Evolutionary conservation across 371 early-diverging fungal species (phyloP).

Genomic region (Mucor saturninus): DNA sequence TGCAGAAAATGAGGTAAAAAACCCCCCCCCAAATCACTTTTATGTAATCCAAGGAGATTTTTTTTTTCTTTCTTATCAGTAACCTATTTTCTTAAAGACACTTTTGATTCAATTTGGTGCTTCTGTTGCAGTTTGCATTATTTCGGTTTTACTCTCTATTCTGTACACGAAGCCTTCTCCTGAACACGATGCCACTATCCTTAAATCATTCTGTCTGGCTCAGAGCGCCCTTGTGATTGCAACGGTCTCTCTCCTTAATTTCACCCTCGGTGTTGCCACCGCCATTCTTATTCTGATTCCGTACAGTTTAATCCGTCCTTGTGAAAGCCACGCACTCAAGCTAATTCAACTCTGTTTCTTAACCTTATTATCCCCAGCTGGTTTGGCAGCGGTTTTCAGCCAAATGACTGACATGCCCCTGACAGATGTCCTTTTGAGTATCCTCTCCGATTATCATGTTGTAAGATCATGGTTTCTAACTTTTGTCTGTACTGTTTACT

Average conservation of each 20-base stretch:
- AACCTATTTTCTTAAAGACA: constrained; percentile 4
- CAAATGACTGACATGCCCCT: constrained; percentile 31
- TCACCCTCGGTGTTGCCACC: constrained; percentile 77
- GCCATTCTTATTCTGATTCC: constrained; percentile 73
- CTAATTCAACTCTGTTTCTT: constrained; percentile 46
- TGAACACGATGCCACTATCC: constrained; percentile 50
- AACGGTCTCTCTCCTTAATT: constrained; percentile 82
- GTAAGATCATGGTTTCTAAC: constrained; percentile 69
- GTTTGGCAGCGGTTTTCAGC: constrained; percentile 41
- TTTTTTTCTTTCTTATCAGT: neutral
- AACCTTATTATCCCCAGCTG: constrained; percentile 57
- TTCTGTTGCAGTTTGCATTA: constrained; percentile 18
- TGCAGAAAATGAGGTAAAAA: constrained; percentile 20
- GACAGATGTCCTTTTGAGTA: constrained; percentile 33
- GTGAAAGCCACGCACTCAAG: constrained; percentile 24
- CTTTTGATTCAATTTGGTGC: constrained; percentile 31
- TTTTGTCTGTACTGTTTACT: constrained; percentile 62
- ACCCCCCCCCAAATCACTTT: too few relatives aligned
- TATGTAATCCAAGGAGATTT: neutral
- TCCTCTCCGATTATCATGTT: constrained; percentile 61
- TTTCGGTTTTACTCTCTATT: constrained; percentile 18
- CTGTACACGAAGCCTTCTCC: constrained; percentile 22
- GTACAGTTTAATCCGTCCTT: constrained; percentile 61
- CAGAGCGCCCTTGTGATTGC: constrained; percentile 75
- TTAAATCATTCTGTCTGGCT: constrained; percentile 74